These are phyloP conservation scores for Pleodorina starrii DNA, from an alignment of 139 green algal species.

Conservation along the genomic window DNA sequence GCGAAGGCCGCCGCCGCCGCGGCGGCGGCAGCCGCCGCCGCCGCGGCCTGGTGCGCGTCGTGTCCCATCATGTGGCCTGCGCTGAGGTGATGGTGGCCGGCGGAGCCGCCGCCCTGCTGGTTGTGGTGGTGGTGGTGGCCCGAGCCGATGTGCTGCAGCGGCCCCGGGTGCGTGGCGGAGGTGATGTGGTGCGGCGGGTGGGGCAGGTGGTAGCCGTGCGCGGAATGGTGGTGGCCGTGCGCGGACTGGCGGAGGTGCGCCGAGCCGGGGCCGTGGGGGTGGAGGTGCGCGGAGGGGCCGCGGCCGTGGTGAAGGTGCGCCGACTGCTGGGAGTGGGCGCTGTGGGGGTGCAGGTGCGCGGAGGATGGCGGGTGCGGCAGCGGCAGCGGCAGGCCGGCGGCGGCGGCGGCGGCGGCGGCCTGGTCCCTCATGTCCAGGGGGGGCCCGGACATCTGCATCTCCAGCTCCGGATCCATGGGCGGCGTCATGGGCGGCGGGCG, in stretches of 20 bases:
- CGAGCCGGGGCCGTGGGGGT: neutral
- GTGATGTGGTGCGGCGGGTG: conserved; percentile 6
- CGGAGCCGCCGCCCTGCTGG: neutral
- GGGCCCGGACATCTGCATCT: neutral
- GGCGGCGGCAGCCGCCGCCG: conserved; percentile 15
- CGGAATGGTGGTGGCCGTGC: neutral
- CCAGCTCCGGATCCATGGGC: neutral
- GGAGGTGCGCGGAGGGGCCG: neutral
- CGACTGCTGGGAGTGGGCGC: neutral
- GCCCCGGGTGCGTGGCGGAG: neutral
- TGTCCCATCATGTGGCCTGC: neutral
- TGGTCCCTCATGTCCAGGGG: conserved; percentile 21
- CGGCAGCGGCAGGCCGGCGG: neutral
- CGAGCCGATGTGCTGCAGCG: neutral
- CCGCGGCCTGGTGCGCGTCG: neutral
- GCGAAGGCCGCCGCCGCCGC: neutral
- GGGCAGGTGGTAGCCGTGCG: neutral
- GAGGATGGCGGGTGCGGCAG: neutral
- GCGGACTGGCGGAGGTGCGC: conserved; percentile 11
- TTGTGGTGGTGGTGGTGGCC: conserved; percentile 9
- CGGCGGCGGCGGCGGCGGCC: conserved; percentile 8
- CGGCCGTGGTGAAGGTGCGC: neutral
- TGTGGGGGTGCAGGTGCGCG: neutral
- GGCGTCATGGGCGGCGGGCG: conserved; percentile 17
- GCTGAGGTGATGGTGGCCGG: neutral